Evolutionary conservation across 1,284 basidiomycete species (phyloP), one percentile per base, ranked within the genome.

Genomic region (Pholiota adiposa): DNA sequence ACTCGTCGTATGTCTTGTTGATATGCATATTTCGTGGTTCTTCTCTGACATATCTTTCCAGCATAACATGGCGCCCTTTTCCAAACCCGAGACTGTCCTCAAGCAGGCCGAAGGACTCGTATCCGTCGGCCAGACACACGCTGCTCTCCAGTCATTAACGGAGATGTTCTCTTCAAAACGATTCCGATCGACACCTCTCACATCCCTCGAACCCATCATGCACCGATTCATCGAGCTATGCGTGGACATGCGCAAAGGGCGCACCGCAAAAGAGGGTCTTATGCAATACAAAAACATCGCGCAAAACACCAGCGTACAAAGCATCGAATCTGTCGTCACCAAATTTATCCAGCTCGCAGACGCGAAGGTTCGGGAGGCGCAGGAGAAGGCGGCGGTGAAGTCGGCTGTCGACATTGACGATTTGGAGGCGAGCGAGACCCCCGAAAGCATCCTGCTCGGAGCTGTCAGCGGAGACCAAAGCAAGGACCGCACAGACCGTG

Each of bases 261-360:
- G 94, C 33, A 91, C 93, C 31, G 97, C 95, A 19, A 97, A 97
- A 75, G 95, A 97, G 71, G 97, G 95, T 31, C 86, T 99, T 50
- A 93, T 95, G 88, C 92, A 96, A 74, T 98, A 91, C 85, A 97
- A 96, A 81, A 97, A 97, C 73, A 94, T 96, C 64, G 93, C 93
- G 0, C 96, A 98, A 73, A 97, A 97, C 72, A 89, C 91, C 23
- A 94, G 89, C 71, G 94, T 98, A 27, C 86, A 85, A 54, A 95
- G 93, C 63, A 96, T 99, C 72, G 97, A 99, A 75, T 82, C 86
- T 58, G 96, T 98, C 70, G 92, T 99, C 70, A 92, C 90, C 65
- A 85, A 87, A 62, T 98, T 99, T 73, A 86, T 99, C 69, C 85
- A 89, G 63, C 84, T 95, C 51, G 89, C 96, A 16, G 94, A 98